These are phyloP conservation scores for Trametes elegans DNA, from an alignment of 768 basidiomycete genomes.

Conservation along the genomic window DNA sequence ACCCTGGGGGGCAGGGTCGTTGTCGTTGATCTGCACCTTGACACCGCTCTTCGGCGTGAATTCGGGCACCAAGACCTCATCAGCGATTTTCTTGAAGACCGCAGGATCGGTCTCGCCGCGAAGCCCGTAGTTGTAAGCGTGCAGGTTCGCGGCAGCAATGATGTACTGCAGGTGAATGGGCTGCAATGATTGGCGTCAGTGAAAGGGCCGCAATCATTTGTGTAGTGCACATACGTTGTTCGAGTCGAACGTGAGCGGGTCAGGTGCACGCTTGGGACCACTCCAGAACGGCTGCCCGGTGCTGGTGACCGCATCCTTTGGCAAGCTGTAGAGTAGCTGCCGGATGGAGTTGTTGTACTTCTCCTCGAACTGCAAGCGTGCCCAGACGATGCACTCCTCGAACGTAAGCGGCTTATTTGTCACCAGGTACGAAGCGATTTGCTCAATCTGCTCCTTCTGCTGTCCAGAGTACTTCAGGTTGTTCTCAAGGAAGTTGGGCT, in stretches of 20 bases:
- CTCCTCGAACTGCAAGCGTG: slow-evolving; percentile 90
- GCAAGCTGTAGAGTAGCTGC: slow-evolving; percentile 90
- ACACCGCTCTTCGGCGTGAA: slow-evolving; percentile 93
- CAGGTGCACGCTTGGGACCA: slow-evolving; percentile 96
- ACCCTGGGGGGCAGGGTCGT: slow-evolving; percentile 66
- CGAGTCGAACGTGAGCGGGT: slow-evolving; percentile 82
- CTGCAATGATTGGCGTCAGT: slow-evolving; percentile 40
- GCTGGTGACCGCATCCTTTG: slow-evolving; percentile 89
- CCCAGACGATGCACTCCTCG: slow-evolving; percentile 98
- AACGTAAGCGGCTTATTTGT: slow-evolving; percentile 92
- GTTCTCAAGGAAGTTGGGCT: slow-evolving; percentile 92
- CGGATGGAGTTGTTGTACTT: slow-evolving; percentile 92
- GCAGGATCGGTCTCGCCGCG: slow-evolving; percentile 81
- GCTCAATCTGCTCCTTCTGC: slow-evolving; percentile 84
- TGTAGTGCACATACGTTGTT: slow-evolving; percentile 71
- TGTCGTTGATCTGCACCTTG: slow-evolving; percentile 91
- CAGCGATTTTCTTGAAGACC: slow-evolving; percentile 81
- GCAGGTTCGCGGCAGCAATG: slow-evolving; percentile 91
- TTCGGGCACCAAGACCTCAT: slow-evolving; percentile 81
- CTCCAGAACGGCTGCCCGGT: slow-evolving; percentile 99
- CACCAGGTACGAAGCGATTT: slow-evolving; percentile 87
- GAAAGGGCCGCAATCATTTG: neutral
- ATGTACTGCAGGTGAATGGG: slow-evolving; percentile 84
- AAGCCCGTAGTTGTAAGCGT: slow-evolving; percentile 97
- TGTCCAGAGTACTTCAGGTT: slow-evolving; percentile 90